Conservation (phyloP, 176 grass and related monocot genomes). For the Bromus sterilis region DNA sequence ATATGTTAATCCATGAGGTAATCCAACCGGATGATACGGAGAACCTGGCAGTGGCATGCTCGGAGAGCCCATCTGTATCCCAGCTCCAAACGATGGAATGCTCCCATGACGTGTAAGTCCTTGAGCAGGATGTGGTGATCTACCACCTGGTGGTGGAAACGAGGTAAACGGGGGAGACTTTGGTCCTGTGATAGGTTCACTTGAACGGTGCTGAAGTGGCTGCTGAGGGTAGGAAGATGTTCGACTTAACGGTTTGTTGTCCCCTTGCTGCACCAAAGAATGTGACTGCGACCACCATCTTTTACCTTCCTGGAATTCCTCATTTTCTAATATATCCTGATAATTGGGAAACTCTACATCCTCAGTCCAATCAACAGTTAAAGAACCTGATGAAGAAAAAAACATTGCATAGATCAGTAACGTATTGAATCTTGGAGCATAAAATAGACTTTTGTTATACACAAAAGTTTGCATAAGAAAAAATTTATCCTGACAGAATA, state of each 20-base stretch:
- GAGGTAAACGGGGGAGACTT: slow-evolving; percentile 62
- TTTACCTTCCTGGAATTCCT: slow-evolving; percentile 67
- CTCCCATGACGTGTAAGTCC: slow-evolving; percentile 94
- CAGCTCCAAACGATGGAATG: slow-evolving; percentile 71
- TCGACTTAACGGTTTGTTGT: slow-evolving; percentile 65
- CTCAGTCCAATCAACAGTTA: slow-evolving; percentile 78
- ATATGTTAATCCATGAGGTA: slow-evolving; percentile 65
- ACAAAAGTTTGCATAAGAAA: not conserved
- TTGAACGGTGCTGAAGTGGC: slow-evolving; percentile 59
- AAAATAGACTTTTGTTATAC: not conserved
- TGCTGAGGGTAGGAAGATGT: slow-evolving; percentile 88
- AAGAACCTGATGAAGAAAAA: slow-evolving; percentile 70
- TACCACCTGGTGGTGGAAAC: slow-evolving; percentile 49
- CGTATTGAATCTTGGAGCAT: not conserved
- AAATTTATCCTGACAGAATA: not conserved
- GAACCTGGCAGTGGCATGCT: slow-evolving; percentile 52
- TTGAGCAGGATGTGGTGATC: slow-evolving; percentile 36
- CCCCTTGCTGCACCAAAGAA: slow-evolving; percentile 42
- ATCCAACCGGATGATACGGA: slow-evolving; percentile 59
- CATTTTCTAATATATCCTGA: slow-evolving; percentile 56
- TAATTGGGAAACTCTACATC: slow-evolving; percentile 69
- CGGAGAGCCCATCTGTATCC: slow-evolving; percentile 52
- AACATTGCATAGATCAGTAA: slow-evolving; percentile 23
- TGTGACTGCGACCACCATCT: slow-evolving; percentile 66
- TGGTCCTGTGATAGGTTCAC: slow-evolving; percentile 56